A percentile compares a stretch with the other conserved stretches of the same genome.
These are phyloP conservation scores for Cenococcum geophilum DNA, from an alignment of 495 filamentous ascomycete genomes.

Conservation along the genomic window DNA sequence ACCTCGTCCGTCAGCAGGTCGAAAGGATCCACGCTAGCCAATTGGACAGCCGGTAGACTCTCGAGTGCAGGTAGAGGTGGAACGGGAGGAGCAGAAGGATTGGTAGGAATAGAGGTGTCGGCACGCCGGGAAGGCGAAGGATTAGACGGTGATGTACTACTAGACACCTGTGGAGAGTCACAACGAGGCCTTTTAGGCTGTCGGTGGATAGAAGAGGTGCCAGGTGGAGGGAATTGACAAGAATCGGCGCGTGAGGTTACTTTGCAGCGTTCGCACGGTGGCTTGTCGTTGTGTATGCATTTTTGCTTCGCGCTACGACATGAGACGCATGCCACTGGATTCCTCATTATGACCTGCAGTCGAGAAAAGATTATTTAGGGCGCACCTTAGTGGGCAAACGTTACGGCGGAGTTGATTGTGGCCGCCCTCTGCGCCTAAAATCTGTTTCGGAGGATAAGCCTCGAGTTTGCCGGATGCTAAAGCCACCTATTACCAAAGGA, in stretches of 20 bases:
- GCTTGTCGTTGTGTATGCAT: slow-evolving; percentile 31
- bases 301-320: slow-evolving; percentile 33
- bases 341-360: slow-evolving; percentile 21
- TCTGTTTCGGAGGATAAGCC: too few relatives aligned
- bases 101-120: slow-evolving; percentile 15
- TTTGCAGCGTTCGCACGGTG: slow-evolving; percentile 34
- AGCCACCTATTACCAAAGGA: too few relatives aligned
- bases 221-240: slow-evolving; percentile 31
- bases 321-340: slow-evolving; percentile 31
- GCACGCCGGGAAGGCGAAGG: slow-evolving; percentile 1
- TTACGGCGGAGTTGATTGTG: neutral
- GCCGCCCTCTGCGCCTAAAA: neutral
- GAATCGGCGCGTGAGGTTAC: slow-evolving; percentile 13
- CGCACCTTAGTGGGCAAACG: too few relatives aligned
- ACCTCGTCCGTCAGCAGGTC: slow-evolving; percentile 34
- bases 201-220: slow-evolving; percentile 30
- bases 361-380: neutral
- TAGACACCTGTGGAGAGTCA: slow-evolving; percentile 10
- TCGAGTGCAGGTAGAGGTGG: neutral
- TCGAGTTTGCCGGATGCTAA: too few relatives aligned
- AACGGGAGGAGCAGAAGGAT: slow-evolving; percentile 4
- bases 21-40: slow-evolving; percentile 30
- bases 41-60: slow-evolving; percentile 11
- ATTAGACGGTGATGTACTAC: slow-evolving; percentile 1
- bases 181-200: slow-evolving; percentile 28